Base-by-base conservation (phyloP, 163 green algal species). In the Scenedesmus sp. region DNA sequence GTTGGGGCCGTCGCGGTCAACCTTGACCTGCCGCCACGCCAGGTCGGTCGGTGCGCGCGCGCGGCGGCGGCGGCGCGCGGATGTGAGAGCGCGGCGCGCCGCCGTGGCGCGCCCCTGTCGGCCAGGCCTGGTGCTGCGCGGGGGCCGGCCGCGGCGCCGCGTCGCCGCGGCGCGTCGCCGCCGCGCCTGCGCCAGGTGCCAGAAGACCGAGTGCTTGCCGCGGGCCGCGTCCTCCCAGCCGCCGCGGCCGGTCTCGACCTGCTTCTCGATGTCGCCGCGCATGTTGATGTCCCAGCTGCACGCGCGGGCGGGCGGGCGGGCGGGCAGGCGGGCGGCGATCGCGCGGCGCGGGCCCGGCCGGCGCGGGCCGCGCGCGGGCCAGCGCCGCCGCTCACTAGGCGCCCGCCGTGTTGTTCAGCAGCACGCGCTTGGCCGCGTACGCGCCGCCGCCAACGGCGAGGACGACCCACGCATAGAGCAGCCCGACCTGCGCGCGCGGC, bases 381-480 rank as follows among this genome's bases (percentile, higher is more conserved):
- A n/a, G n/a, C n/a, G n/a, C n/a, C n/a, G n/a, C n/a, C 24, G 67
- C 70, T 78, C n/a, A 78, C 70, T 70, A 78, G 6, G 70, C 24
- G 47, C 70, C 70, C 31, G 70, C 70, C 9, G 24, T 45, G 54
- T 78, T 67, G 56, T 78, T 78, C 22, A 78, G 54, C 36, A 70
- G 7, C n/a, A 67, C 56, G 3, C 70, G 42, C 36, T 67, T 78
- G n/a, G 45, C 67, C 17, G 70, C 31, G 34, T 78, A 78, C 7
- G 45, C 13, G 7, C 22, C 54, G 22, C 39, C 13, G 28, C 51
- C 54, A 51, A 78, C 47, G 9, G 20, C n/a, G 39, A 31, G 33
- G 33, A 39, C 39, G 1, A 63, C 48, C 34, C 29, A 17, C 20
- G 31, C 56, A 60, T 56, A 70, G 11, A 78, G 70, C 36, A 78